Evolutionary conservation across 495 filamentous ascomycete species (phyloP), one percentile per base, ranked within the genome.

Genomic region (Monascus purpureus): DNA sequence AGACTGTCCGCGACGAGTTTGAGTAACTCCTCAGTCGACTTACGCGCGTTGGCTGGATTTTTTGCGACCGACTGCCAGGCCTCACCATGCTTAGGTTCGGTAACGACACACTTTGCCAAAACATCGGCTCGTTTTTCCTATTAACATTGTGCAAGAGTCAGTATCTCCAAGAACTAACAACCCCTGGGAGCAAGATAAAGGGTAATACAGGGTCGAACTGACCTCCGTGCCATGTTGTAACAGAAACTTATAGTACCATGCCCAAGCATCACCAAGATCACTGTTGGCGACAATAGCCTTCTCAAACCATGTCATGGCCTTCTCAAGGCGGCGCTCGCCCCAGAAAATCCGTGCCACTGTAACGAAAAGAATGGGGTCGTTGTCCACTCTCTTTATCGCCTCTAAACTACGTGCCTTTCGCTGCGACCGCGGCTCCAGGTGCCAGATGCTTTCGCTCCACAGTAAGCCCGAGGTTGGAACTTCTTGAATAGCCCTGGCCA

Each of bases 201-300:
- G 13, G 7, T 9, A 24, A 36, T 24, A 25, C 15, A 19, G 28
- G 6, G 12, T 12, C 17, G 25, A 40, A 49, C 59, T 35, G 40
- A 68, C 65, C 44, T 76, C 80, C 16, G 81, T 93, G 4, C 92
- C 92, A 61, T 97, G 84, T 67, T 90, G 77, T 39, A 70, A 36
- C 43, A 95, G 49, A 47, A 95, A 97, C 56, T 88, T 92, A 55
- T 80, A 90, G 45, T 94, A 97, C 88, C 88, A 97, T 24, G 84
- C 90, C 90, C 90, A 97, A 4, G 77, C 84, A 60, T 97, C 90
- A 19, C 92, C 90, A 18, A 75, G 53, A 50, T 95, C 87, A 16
- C 74, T 68, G 45, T 96, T 83, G 8, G 85, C 63, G 33, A 93
- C 56, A 32, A 93, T 75, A 3, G 90, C 90, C 59, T 93, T 90